Evolutionary conservation across 768 basidiomycete species (phyloP).

Genomic region (Lactarius indigo): DNA sequence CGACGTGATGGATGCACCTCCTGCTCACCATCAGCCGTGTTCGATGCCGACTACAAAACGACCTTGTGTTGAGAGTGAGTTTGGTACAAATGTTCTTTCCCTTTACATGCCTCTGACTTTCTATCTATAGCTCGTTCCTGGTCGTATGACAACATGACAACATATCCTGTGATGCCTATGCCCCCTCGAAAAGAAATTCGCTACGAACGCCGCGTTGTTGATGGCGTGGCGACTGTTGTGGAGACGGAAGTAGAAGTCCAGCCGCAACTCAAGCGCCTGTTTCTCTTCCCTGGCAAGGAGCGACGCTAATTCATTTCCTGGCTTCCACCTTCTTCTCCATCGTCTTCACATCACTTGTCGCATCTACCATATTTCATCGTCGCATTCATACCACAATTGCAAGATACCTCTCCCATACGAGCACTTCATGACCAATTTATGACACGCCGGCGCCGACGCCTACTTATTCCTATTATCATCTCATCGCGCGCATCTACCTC

Average conservation of each 20-base stretch:
- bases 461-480: constrained; percentile 27
- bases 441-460: constrained; percentile 23
- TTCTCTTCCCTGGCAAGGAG: constrained; percentile 57
- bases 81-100: not conserved
- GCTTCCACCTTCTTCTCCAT: constrained; percentile 10
- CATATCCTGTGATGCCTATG: constrained; percentile 57
- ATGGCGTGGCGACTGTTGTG: constrained; percentile 50
- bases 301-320: constrained; percentile 9
- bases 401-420: constrained; percentile 25
- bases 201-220: constrained; percentile 45
- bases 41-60: constrained; percentile 34
- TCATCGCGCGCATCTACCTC: constrained; percentile 25
- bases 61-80: constrained; percentile 53
- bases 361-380: constrained; percentile 15
- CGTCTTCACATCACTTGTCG: constrained; percentile 9
- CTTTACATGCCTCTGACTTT: constrained; percentile 18
- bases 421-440: constrained; percentile 22
- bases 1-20: constrained; percentile 29
- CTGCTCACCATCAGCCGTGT: constrained; percentile 28
- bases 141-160: constrained; percentile 72
- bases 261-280: constrained; percentile 59
- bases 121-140: constrained; percentile 56
- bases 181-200: constrained; percentile 46
- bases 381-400: constrained; percentile 25
- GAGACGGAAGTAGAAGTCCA: constrained; percentile 52